phyloP scores from a whole-genome alignment of 148 eudicot genomes.

The Heliamphora exappendiculata region DNA sequence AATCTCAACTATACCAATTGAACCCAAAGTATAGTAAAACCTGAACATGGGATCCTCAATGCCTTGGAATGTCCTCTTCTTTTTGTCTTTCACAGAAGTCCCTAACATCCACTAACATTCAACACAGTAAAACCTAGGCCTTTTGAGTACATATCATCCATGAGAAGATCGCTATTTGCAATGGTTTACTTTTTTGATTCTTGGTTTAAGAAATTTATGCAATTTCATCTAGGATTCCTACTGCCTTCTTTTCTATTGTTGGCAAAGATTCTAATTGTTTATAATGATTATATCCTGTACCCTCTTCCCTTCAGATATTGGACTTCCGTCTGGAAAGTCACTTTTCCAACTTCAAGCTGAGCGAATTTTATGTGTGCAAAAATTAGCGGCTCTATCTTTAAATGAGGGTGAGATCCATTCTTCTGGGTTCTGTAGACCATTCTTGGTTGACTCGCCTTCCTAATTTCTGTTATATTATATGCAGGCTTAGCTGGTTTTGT shows the following conservation, averaged over 20 bases:
- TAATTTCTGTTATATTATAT: constrained; percentile 20
- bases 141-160: neutral
- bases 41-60: no score
- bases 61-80: neutral
- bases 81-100: neutral
- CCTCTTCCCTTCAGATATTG: constrained; percentile 56
- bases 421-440: neutral
- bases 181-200: neutral
- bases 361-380: constrained; percentile 75
- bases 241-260: neutral
- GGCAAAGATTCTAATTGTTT: constrained; percentile 3
- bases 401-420: constrained; percentile 59
- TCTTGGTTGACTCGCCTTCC: constrained; percentile 4
- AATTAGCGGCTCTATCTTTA: constrained; percentile 67
- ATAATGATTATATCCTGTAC: neutral
- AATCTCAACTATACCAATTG: no score
- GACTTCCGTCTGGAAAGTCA: constrained; percentile 96
- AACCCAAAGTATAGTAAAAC: no score
- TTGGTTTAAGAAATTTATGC: neutral
- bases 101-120: neutral
- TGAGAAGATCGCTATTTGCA: neutral
- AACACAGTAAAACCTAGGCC: neutral
- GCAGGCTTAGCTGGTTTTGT: constrained; percentile 46
- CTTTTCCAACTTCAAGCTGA: constrained; percentile 99
- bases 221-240: neutral